phyloP scores from a whole-genome alignment of 768 basidiomycete genomes.

The Leccinum disarticulatum region DNA sequence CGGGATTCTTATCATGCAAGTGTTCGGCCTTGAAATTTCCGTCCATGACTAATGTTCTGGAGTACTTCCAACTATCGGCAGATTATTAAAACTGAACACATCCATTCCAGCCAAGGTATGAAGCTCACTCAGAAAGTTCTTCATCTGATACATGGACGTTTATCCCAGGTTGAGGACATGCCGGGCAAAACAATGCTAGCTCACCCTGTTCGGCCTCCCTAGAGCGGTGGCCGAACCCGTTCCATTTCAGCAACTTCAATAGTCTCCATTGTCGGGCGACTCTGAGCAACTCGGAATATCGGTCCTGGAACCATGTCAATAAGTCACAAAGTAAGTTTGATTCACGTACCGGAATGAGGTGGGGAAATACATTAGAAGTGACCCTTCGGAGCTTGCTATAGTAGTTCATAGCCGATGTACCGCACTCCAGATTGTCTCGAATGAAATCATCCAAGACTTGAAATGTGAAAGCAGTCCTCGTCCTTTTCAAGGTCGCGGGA shows the following conservation, averaged over 20 bases:
- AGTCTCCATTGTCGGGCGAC: slow-evolving; percentile 17
- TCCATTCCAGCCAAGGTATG: too few species aligned
- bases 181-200: slow-evolving; percentile 18
- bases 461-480: neutral
- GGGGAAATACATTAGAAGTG: slow-evolving; percentile 2
- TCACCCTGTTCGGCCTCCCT: neutral
- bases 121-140: neutral
- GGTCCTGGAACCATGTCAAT: slow-evolving; percentile 1
- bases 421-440: slow-evolving; percentile 19
- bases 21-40: neutral
- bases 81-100: too few species aligned
- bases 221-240: slow-evolving; percentile 4
- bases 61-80: neutral
- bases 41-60: neutral
- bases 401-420: slow-evolving; percentile 2
- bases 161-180: slow-evolving; percentile 25
- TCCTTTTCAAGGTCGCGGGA: neutral
- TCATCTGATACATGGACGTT: slow-evolving; percentile 1
- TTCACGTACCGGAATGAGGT: slow-evolving; percentile 2
- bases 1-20: neutral
- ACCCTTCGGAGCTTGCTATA: slow-evolving; percentile 1
- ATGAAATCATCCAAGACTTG: neutral
- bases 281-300: slow-evolving; percentile 19
- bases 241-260: slow-evolving; percentile 23
- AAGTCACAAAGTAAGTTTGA: neutral